Evolutionary conservation across 1,284 basidiomycete species (phyloP).

Genomic region (Cutaneotrichosporon dermatis): DNA sequence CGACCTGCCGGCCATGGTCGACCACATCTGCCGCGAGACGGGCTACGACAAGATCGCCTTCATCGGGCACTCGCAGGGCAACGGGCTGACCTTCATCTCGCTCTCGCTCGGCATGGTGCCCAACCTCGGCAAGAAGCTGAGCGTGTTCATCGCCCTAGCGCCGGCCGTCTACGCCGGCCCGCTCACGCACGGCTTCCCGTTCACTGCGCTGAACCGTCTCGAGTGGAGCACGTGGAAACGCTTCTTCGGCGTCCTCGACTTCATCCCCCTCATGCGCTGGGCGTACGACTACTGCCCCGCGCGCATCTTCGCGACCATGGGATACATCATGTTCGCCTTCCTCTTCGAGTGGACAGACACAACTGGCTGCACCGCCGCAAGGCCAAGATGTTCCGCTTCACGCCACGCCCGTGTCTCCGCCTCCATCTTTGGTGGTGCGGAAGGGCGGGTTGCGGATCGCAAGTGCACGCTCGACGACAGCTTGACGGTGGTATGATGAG

Average conservation of each 20-base stretch:
- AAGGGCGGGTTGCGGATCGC: slow-evolving; percentile 58
- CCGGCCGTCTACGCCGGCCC: slow-evolving; percentile 61
- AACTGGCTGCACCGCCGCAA: slow-evolving; percentile 59
- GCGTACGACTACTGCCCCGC: slow-evolving; percentile 58
- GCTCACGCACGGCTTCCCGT: slow-evolving; percentile 58
- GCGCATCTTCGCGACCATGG: slow-evolving; percentile 47
- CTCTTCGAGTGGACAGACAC: slow-evolving; percentile 58
- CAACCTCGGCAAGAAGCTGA: slow-evolving; percentile 55
- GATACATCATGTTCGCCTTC: slow-evolving; percentile 59
- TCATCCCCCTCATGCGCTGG: slow-evolving; percentile 60
- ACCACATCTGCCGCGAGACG: slow-evolving; percentile 56
- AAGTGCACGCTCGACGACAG: slow-evolving; percentile 57
- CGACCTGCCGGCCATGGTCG: slow-evolving; percentile 59
- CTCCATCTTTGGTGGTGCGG: slow-evolving; percentile 60
- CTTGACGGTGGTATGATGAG: slow-evolving; percentile 56
- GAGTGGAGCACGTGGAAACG: slow-evolving; percentile 58
- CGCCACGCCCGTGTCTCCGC: slow-evolving; percentile 58
- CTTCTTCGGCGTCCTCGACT: slow-evolving; percentile 59
- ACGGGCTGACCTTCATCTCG: slow-evolving; percentile 56
- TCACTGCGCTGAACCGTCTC: slow-evolving; percentile 53
- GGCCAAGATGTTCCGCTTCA: slow-evolving; percentile 63
- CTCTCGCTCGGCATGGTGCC: slow-evolving; percentile 59
- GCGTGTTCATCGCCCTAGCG: slow-evolving; percentile 59
- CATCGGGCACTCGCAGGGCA: slow-evolving; percentile 62
- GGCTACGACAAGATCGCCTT: slow-evolving; percentile 60